Percentiles rank a stretch among this genome's conserved stretches.
phyloP scores from a whole-genome alignment of 768 basidiomycete genomes.

The Suillus brevipes region DNA sequence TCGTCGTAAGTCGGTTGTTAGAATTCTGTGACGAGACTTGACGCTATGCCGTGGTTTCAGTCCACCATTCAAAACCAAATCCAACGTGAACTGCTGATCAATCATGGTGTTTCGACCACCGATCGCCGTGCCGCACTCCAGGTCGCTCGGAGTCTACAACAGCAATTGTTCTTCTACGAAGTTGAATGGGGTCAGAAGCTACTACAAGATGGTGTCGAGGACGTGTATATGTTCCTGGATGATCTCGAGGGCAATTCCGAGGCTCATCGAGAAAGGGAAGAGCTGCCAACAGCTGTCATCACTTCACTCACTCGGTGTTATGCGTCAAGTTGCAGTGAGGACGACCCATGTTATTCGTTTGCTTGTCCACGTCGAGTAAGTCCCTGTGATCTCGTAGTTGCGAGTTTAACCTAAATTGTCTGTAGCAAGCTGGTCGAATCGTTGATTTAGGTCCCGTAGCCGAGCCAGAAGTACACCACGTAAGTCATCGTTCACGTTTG shows the following conservation, averaged over 20 bases:
- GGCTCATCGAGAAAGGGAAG: slow-evolving; percentile 56
- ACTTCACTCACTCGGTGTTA: slow-evolving; percentile 92
- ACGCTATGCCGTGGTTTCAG: slow-evolving; percentile 38
- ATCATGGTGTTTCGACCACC: slow-evolving; percentile 69
- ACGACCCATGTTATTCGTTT: slow-evolving; percentile 77
- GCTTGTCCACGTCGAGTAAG: slow-evolving; percentile 73
- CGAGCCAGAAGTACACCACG: slow-evolving; percentile 33
- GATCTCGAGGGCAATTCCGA: slow-evolving; percentile 71
- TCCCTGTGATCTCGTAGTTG: neutral
- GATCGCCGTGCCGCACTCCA: slow-evolving; percentile 84
- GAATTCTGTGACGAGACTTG: neutral
- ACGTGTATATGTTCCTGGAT: slow-evolving; percentile 91
- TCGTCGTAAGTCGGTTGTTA: slow-evolving; percentile 64
- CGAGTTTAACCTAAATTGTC: slow-evolving; percentile 16
- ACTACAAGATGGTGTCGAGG: slow-evolving; percentile 85
- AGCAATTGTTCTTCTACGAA: slow-evolving; percentile 93
- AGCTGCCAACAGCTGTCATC: slow-evolving; percentile 87
- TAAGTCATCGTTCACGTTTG: slow-evolving; percentile 29
- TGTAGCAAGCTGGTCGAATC: slow-evolving; percentile 22
- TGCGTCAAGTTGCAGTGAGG: slow-evolving; percentile 81
- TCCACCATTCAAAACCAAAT: slow-evolving; percentile 88
- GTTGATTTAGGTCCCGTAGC: slow-evolving; percentile 20
- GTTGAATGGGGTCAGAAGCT: slow-evolving; percentile 90
- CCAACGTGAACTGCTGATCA: slow-evolving; percentile 76
- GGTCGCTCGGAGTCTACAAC: slow-evolving; percentile 88